phyloP scores from a whole-genome alignment of 345 rosid genomes.

The Noccaea bulbosa region DNA sequence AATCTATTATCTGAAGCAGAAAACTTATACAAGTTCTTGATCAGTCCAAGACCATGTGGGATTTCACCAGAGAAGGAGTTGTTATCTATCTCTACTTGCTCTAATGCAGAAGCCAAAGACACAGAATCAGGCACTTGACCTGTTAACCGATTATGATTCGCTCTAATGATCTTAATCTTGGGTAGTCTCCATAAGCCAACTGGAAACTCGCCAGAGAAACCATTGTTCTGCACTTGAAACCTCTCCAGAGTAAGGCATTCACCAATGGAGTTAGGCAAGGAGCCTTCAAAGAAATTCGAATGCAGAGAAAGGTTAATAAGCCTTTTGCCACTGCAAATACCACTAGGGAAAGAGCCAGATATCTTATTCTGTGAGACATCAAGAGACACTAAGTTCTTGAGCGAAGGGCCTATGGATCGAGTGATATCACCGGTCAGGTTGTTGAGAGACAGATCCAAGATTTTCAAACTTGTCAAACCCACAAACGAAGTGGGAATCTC shows the following conservation, averaged over 20 bases:
- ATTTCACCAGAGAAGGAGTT: constrained; percentile 71
- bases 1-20: constrained; percentile 77
- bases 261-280: constrained; percentile 59
- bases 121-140: constrained; percentile 70
- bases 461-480: constrained; percentile 59
- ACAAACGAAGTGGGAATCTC: constrained; percentile 68
- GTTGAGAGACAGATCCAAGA: constrained; percentile 75
- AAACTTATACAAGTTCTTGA: constrained; percentile 85
- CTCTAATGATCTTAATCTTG: constrained; percentile 74
- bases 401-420: constrained; percentile 56
- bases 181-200: constrained; percentile 67
- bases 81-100: constrained; percentile 91
- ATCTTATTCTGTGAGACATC: constrained; percentile 86
- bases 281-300: constrained; percentile 70
- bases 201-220: constrained; percentile 79
- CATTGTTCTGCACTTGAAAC: constrained; percentile 87
- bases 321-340: constrained; percentile 66
- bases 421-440: constrained; percentile 76
- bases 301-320: constrained; percentile 68
- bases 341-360: constrained; percentile 70
- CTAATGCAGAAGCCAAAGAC: constrained; percentile 70
- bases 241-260: constrained; percentile 76
- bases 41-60: constrained; percentile 72
- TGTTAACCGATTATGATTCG: constrained; percentile 74
- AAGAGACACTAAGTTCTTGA: constrained; percentile 66